Evolutionary conservation across 2,329 filamentous ascomycete species (phyloP).

Genomic region (Lecanicillium sp.): DNA sequence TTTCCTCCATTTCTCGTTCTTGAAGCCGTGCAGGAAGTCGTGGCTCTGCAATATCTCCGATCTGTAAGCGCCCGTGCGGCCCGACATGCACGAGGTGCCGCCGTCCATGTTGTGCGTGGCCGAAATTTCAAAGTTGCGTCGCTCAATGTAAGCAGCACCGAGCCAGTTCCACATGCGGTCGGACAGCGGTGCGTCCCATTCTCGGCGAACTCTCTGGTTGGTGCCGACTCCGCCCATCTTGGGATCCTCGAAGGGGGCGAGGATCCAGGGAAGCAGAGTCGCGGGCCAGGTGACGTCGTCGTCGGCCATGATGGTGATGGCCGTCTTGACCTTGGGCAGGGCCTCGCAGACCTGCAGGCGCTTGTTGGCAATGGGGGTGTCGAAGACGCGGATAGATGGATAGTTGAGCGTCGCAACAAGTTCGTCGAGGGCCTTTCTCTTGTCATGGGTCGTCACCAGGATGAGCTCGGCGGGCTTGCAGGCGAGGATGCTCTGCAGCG

Average conservation of each 20-base stretch:
- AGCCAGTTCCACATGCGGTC: slow-evolving; percentile 79
- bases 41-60: slow-evolving; percentile 81
- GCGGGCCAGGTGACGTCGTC: slow-evolving; percentile 92
- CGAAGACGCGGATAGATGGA: slow-evolving; percentile 65
- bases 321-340: slow-evolving; percentile 75
- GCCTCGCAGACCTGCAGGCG: slow-evolving; percentile 88
- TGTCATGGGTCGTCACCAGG: slow-evolving; percentile 80
- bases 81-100: slow-evolving; percentile 94
- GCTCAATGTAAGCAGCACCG: slow-evolving; percentile 84
- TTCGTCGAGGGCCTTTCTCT: slow-evolving; percentile 60
- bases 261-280: slow-evolving; percentile 81
- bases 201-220: slow-evolving; percentile 76
- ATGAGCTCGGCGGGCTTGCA: slow-evolving; percentile 68
- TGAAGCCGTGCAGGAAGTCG: slow-evolving; percentile 82
- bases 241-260: slow-evolving; percentile 83
- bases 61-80: slow-evolving; percentile 86
- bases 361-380: slow-evolving; percentile 85
- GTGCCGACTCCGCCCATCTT: slow-evolving; percentile 86
- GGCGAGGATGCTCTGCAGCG: slow-evolving; percentile 69
- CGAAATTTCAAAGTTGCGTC: slow-evolving; percentile 94
- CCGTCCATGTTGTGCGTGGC: slow-evolving; percentile 93
- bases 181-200: slow-evolving; percentile 51
- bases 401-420: slow-evolving; percentile 57
- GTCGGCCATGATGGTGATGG: slow-evolving; percentile 87
- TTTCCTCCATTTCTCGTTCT: slow-evolving; percentile 81